These are phyloP conservation scores for Cordyceps farinosa DNA, from an alignment of 2,329 filamentous ascomycete species.

Conservation along the genomic window DNA sequence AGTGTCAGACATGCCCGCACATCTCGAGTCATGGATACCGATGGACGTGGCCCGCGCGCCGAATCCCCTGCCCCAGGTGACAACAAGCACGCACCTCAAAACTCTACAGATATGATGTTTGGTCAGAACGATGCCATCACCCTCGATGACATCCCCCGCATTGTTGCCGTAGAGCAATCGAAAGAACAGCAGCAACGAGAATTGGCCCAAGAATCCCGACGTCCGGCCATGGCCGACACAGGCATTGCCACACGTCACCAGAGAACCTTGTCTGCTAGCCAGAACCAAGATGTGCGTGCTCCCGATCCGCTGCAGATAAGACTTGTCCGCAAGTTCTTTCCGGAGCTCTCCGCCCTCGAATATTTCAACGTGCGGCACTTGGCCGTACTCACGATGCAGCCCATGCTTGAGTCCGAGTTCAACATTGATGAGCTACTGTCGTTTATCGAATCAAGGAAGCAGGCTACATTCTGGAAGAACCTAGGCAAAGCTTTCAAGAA, in stretches of 20 bases:
- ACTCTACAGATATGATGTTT: conserved; percentile 76
- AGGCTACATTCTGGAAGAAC: conserved; percentile 94
- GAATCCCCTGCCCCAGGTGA: conserved; percentile 66
- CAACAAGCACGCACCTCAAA: conserved; percentile 34
- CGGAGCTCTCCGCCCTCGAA: conserved; percentile 88
- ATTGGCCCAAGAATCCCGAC: conserved; percentile 61
- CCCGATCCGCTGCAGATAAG: conserved; percentile 53
- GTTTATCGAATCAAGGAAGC: conserved; percentile 87
- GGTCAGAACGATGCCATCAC: conserved; percentile 88
- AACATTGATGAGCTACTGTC: conserved; percentile 89
- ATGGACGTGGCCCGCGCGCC: conserved; percentile 62
- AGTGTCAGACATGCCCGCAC: conserved; percentile 87
- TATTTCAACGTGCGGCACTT: conserved; percentile 97
- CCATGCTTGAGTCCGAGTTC: conserved; percentile 84
- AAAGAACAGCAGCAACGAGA: conserved; percentile 66
- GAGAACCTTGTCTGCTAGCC: conserved; percentile 56
- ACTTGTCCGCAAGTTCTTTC: conserved; percentile 79
- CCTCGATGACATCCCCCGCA: conserved; percentile 91
- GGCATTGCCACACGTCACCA: conserved; percentile 62
- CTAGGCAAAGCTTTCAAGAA: conserved; percentile 95
- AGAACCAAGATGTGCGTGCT: conserved; percentile 48
- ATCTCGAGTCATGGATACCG: conserved; percentile 79
- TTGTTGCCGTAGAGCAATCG: conserved; percentile 92
- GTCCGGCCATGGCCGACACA: conserved; percentile 43
- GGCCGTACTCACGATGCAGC: conserved; percentile 91